Conservation (phyloP, 2,329 filamentous ascomycete species). For the Capronia epimyces region DNA sequence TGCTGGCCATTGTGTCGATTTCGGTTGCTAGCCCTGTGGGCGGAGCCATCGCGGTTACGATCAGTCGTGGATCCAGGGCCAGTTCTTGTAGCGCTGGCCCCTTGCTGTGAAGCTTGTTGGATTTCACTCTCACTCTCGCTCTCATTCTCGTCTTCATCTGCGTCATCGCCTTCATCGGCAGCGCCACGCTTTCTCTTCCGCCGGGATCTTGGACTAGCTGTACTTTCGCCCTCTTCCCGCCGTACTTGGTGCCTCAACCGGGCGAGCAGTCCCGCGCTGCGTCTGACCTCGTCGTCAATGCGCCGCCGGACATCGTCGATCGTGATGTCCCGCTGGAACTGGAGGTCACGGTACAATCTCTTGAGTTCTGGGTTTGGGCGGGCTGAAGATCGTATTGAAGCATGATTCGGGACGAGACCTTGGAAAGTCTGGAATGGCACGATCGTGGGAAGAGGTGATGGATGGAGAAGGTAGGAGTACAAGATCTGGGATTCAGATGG, state of each 20-base stretch:
- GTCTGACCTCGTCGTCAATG: slow-evolving; percentile 59
- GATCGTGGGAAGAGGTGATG: slow-evolving; percentile 67
- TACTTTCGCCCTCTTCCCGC: slow-evolving; percentile 37
- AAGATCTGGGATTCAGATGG: slow-evolving; percentile 65
- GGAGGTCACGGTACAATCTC: slow-evolving; percentile 71
- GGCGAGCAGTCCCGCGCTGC: slow-evolving; percentile 12
- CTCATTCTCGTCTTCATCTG: slow-evolving; percentile 6
- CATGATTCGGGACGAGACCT: slow-evolving; percentile 53
- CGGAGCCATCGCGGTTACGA: too few species aligned
- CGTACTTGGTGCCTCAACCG: slow-evolving; percentile 20
- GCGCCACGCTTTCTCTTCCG: slow-evolving; percentile 21
- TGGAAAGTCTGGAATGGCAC: slow-evolving; percentile 70
- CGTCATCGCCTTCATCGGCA: slow-evolving; percentile 2
- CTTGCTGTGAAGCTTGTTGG: too few species aligned
- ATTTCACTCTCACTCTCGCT: too few species aligned
- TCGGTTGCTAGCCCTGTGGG: too few species aligned
- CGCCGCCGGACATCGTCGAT: slow-evolving; percentile 63
- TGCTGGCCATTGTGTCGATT: too few species aligned
- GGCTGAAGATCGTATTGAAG: slow-evolving; percentile 41
- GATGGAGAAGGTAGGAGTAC: slow-evolving; percentile 69
- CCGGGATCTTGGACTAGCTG: not conserved
- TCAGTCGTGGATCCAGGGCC: too few species aligned
- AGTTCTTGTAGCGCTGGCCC: too few species aligned
- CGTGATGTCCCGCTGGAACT: slow-evolving; percentile 63
- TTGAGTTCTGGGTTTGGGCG: slow-evolving; percentile 63